Evolutionary conservation across 352 stramenopile species (phyloP).

Genomic region (Hyaloperonospora brassicae): DNA sequence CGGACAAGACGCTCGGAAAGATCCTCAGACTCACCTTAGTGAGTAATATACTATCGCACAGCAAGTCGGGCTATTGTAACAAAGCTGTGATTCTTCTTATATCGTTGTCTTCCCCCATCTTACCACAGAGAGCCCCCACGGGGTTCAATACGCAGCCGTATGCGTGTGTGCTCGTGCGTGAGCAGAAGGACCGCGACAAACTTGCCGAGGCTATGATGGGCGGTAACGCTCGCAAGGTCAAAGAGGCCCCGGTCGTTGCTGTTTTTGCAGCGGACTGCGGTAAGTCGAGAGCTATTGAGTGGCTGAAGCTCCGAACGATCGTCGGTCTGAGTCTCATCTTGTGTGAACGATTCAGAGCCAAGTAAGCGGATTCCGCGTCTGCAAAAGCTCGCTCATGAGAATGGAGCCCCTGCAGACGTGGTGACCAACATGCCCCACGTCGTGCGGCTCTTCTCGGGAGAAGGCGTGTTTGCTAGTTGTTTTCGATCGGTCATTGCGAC

Average conservation of each 20-base stretch:
- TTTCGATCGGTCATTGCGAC: conserved; percentile 55
- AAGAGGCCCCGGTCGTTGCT: conserved; percentile 64
- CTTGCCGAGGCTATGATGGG: conserved; percentile 72
- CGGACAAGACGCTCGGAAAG: conserved; percentile 47
- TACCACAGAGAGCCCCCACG: conserved; percentile 48
- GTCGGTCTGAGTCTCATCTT: not conserved
- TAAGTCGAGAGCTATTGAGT: conserved; percentile 26
- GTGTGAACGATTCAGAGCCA: conserved; percentile 34
- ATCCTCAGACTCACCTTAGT: conserved; percentile 64
- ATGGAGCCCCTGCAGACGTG: conserved; percentile 33
- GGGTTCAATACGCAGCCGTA: conserved; percentile 81
- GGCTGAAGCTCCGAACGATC: too few relatives aligned
- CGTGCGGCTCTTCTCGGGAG: conserved; percentile 60
- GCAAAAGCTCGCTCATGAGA: conserved; percentile 59
- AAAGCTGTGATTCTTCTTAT: not conserved
- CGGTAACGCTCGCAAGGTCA: conserved; percentile 63
- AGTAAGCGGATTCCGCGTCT: conserved; percentile 61
- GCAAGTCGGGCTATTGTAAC: not conserved
- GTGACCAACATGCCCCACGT: conserved; percentile 56
- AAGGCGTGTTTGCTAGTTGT: conserved; percentile 47
- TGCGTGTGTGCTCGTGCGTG: conserved; percentile 63
- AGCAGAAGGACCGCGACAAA: conserved; percentile 55
- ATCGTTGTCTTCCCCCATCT: not conserved
- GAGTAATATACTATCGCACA: not conserved
- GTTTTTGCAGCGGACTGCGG: conserved; percentile 67